Evolutionary conservation across 192 early-diverging fungal genomes (phyloP).

Genomic region (Mortierella antarctica): DNA sequence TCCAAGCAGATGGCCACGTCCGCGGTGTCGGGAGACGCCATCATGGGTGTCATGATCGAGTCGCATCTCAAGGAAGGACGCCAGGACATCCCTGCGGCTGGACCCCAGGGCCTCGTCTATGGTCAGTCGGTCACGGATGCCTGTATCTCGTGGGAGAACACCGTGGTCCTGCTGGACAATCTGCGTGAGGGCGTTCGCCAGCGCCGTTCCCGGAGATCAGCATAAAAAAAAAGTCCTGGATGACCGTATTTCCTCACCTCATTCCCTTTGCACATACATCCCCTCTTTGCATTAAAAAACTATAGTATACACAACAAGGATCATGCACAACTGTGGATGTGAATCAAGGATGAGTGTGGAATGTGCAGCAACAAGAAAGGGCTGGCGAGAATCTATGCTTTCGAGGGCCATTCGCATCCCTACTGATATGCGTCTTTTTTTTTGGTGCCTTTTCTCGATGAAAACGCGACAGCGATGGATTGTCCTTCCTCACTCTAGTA

Average conservation of each 20-base stretch:
- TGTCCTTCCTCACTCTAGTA: too few relatives aligned
- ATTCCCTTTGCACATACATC: not conserved
- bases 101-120: conserved; percentile 80
- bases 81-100: conserved; percentile 81
- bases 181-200: conserved; percentile 79
- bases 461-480: too few relatives aligned
- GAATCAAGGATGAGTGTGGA: too few relatives aligned
- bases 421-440: not conserved
- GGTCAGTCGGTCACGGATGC: conserved; percentile 94
- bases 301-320: not conserved
- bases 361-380: too few relatives aligned
- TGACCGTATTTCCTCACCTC: not conserved
- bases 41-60: conserved; percentile 98
- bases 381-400: too few relatives aligned
- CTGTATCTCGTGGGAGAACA: conserved; percentile 93
- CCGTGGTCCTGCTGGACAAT: conserved; percentile 78
- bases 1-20: conserved; percentile 70
- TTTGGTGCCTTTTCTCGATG: not conserved
- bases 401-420: too few relatives aligned
- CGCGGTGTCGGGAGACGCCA: conserved; percentile 72
- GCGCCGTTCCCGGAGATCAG: conserved; percentile 60
- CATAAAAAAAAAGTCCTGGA: conserved; percentile 21
- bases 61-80: conserved; percentile 89
- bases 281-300: not conserved
- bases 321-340: too few relatives aligned